Evolutionary conservation across 2,329 filamentous ascomycete genomes (phyloP).

Genomic region (Fusarium metavorans): DNA sequence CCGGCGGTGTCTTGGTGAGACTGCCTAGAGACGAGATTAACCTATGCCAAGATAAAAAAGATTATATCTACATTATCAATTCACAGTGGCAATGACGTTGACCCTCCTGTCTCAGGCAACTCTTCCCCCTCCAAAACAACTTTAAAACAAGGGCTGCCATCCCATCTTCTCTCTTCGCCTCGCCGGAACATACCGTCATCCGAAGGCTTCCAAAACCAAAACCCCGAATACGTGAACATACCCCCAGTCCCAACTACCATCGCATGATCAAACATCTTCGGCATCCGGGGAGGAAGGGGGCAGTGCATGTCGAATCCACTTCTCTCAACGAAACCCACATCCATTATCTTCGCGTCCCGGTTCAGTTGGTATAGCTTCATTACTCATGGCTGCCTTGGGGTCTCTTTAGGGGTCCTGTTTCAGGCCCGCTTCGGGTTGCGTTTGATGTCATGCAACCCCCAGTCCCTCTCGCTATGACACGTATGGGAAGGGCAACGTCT

Average conservation of each 20-base stretch:
- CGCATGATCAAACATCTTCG: slow-evolving; percentile 8
- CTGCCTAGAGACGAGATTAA: neutral
- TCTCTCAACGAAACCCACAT: neutral
- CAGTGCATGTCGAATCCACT: slow-evolving; percentile 23
- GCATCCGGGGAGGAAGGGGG: slow-evolving; percentile 10
- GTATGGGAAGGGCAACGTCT: neutral
- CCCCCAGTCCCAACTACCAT: neutral
- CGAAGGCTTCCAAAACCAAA: slow-evolving; percentile 12
- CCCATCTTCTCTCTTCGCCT: neutral
- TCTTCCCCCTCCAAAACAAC: slow-evolving; percentile 20
- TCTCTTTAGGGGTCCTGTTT: slow-evolving; percentile 24
- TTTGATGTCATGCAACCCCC: slow-evolving; percentile 27
- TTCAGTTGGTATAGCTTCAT: neutral
- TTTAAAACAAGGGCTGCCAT: slow-evolving; percentile 18
- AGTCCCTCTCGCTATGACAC: neutral
- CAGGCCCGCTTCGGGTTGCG: slow-evolving; percentile 29
- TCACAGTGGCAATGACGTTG: neutral
- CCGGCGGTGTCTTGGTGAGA: neutral
- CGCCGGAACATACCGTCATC: slow-evolving; percentile 2
- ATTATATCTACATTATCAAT: neutral
- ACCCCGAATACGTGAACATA: slow-evolving; percentile 3
- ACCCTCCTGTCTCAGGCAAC: slow-evolving; percentile 29
- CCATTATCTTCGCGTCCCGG: neutral
- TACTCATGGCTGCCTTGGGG: neutral
- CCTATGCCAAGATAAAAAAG: neutral